Percentiles rank a stretch among this genome's conserved stretches.
phyloP scores from a whole-genome alignment of 2,329 filamentous ascomycete species.

The Verticillium tricorpus region DNA sequence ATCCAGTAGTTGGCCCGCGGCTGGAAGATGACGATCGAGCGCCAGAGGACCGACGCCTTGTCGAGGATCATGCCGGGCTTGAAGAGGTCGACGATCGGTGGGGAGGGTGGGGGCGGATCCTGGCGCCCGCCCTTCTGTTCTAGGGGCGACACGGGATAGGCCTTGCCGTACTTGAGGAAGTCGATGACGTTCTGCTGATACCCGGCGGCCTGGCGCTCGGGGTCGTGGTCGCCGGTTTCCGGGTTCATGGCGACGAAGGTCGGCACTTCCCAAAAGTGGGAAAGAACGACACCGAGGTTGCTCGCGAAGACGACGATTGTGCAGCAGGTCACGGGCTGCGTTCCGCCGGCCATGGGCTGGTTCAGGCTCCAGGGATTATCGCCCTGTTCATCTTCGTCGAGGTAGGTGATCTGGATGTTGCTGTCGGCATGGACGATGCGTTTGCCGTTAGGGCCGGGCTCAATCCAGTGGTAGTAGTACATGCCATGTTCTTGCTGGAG shows the following conservation, averaged over 20 bases:
- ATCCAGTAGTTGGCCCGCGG: neutral
- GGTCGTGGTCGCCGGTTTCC: neutral
- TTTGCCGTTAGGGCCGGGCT: neutral
- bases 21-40: neutral
- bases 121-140: neutral
- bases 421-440: neutral
- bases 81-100: slow-evolving; percentile 22
- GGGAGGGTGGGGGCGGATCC: neutral
- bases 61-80: slow-evolving; percentile 24
- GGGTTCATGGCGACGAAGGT: neutral
- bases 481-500: neutral
- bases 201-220: neutral
- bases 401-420: neutral
- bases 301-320: slow-evolving; percentile 1
- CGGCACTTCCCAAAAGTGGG: slow-evolving; percentile 1
- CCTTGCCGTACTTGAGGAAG: neutral
- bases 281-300: neutral
- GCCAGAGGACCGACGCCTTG: neutral
- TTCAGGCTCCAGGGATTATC: neutral
- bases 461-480: neutral
- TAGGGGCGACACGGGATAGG: neutral
- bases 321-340: neutral
- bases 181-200: neutral
- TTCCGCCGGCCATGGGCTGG: neutral
- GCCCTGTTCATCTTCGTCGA: neutral